Evolutionary conservation across 768 basidiomycete species (phyloP), one percentile per base, ranked within the genome.

Genomic region (Lactarius evosmus): DNA sequence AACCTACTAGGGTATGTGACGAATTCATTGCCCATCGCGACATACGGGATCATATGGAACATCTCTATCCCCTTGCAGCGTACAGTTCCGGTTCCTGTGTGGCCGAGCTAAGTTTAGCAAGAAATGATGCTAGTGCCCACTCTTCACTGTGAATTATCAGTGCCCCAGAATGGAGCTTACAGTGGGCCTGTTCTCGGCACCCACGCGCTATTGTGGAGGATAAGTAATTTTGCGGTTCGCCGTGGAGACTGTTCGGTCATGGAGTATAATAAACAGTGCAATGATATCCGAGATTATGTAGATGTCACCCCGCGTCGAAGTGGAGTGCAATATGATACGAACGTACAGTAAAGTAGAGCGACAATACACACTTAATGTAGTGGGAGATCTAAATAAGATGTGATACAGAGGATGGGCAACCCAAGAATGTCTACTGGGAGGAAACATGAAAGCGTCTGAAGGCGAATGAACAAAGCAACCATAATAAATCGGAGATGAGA

Each of bases 401-500:
- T 36, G 51, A 54, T 59, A 41, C 52, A 59, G 17, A 30, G 34
- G 55, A 52, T 22, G 49, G 36, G 49, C 16, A 34, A 34, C n/a
- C 30, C 32, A 54, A 52, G 46, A 52, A 22, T 30, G 55, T 60
- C 64, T 61, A 41, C 49, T 46, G 50, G 59, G 56, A 36, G 27
- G 40, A 41, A 38, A 46, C 30, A 65, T 32, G 16, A 65, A 41
- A 60, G 30, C 55, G 46, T 60, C 58, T 41, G 55, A 41, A 46
- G 4, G 34, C 38, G 54, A 33, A 65, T 61, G 64, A n/a, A 56
- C 54, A 51, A 61, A 50, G 56, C n/a, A 36, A 34, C 51, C 59
- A 65, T 34, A 60, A 65, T 51, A 46, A 56, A 65, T 61, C 64
- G 64, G 64, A 65, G 49, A 65, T 65, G 59, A 65, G 63, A 40